A percentile compares a stretch with the other conserved stretches of the same genome.
These are phyloP conservation scores for Alloteropsis angusta DNA, from an alignment of 202 grass and related monocot genomes.

Conservation along the genomic window DNA sequence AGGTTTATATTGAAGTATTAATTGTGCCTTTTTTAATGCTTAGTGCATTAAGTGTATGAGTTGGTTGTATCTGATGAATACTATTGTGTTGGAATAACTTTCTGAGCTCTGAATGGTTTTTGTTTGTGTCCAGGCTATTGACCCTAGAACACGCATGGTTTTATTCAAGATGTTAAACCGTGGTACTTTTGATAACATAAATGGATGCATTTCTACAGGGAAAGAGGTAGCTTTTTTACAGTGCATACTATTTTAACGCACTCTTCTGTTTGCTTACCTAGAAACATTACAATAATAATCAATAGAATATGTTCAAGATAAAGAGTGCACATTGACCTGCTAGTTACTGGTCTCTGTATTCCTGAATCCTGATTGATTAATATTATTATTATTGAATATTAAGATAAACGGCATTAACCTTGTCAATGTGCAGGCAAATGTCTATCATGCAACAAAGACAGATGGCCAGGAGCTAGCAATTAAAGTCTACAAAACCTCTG, in stretches of 20 bases:
- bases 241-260: background rate
- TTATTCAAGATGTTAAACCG: conserved; percentile 94
- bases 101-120: background rate
- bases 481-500: conserved; percentile 97
- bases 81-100: background rate
- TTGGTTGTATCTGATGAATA: background rate
- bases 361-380: background rate
- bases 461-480: conserved; percentile 88
- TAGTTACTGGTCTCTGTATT: background rate
- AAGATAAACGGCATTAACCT: background rate
- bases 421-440: conserved; percentile 63
- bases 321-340: background rate
- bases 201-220: conserved; percentile 97
- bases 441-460: conserved; percentile 89
- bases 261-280: background rate
- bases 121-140: conserved; percentile 73
- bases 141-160: conserved; percentile 91
- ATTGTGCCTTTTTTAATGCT: background rate
- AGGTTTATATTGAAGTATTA: background rate
- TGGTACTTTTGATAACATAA: conserved; percentile 75
- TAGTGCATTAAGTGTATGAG: background rate
- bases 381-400: background rate
- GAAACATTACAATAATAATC: background rate
- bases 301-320: background rate
- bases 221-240: conserved; percentile 58